Percentiles rank a stretch among this genome's conserved stretches.
phyloP scores from a whole-genome alignment of 805 yeast species.

The Cyberlindnera maritima region DNA sequence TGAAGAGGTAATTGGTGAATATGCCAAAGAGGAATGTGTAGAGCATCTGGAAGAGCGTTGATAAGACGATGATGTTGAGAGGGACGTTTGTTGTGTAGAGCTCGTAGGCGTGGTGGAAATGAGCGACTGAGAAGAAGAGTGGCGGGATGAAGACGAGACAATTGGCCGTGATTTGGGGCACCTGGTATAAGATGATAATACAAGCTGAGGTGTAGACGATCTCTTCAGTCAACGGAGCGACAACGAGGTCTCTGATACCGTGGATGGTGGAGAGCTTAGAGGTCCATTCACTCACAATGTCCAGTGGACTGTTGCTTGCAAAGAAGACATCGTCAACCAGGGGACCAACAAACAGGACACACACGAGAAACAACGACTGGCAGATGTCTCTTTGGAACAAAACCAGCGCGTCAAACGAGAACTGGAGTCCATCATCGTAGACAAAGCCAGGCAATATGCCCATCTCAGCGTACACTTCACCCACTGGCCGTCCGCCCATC shows the following conservation, averaged over 20 bases:
- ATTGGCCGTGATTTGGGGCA: constrained; percentile 13
- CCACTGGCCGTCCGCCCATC: constrained; percentile 7
- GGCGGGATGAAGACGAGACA: constrained; percentile 48
- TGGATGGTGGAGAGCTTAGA: constrained; percentile 30
- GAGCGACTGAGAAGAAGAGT: constrained; percentile 71
- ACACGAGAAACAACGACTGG: constrained; percentile 31
- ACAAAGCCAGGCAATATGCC: constrained; percentile 39
- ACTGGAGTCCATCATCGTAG: constrained; percentile 4
- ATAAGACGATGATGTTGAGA: constrained; percentile 32
- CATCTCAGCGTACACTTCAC: constrained; percentile 18
- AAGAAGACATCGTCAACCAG: constrained; percentile 34
- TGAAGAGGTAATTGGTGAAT: constrained; percentile 53
- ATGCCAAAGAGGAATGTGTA: constrained; percentile 76
- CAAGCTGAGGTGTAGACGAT: constrained; percentile 57
- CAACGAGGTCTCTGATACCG: constrained; percentile 53
- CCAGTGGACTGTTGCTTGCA: constrained; percentile 8
- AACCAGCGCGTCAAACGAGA: constrained; percentile 11
- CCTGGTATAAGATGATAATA: constrained; percentile 31
- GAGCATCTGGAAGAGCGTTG: constrained; percentile 48
- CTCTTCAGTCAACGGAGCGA: constrained; percentile 83
- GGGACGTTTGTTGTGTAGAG: constrained; percentile 32
- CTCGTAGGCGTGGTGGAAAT: constrained; percentile 69
- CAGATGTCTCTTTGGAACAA: constrained; percentile 14
- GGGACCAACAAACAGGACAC: constrained; percentile 49
- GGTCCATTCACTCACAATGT: constrained; percentile 19